Conservation (phyloP, 2,329 filamentous ascomycete genomes). For the Fusarium longipes region DNA sequence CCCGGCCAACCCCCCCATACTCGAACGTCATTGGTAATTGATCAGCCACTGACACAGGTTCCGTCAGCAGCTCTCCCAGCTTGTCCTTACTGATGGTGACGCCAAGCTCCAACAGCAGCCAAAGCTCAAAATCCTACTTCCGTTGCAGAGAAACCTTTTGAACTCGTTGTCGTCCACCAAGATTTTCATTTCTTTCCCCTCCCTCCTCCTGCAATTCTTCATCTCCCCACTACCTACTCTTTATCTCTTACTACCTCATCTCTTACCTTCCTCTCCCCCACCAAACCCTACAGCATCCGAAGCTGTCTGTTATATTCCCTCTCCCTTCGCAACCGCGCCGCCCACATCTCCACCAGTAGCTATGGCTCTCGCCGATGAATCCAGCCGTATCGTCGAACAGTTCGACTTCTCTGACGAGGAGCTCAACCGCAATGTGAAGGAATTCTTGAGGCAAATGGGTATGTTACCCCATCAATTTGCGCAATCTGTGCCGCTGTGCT, state of each 20-base stretch:
- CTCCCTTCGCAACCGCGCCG: constrained; percentile 64
- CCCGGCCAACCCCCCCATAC: constrained; percentile 11
- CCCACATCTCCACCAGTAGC: constrained; percentile 66
- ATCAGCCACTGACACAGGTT: constrained; percentile 48
- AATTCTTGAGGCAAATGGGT: constrained; percentile 90
- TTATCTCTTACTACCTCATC: constrained; percentile 23
- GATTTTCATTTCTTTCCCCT: constrained; percentile 41
- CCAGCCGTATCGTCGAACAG: constrained; percentile 81
- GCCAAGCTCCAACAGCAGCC: constrained; percentile 55
- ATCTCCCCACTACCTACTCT: constrained; percentile 25
- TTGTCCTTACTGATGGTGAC: constrained; percentile 60
- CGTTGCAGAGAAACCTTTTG: constrained; percentile 33
- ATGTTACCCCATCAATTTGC: constrained; percentile 42
- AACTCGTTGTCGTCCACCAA: constrained; percentile 47
- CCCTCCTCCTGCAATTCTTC: constrained; percentile 42
- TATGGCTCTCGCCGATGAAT: constrained; percentile 76
- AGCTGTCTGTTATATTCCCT: constrained; percentile 65
- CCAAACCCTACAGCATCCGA: constrained; percentile 52
- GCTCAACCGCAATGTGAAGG: constrained; percentile 82
- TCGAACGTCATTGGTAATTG: constrained; percentile 39
- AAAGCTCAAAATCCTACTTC: constrained; percentile 41
- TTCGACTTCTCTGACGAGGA: constrained; percentile 86
- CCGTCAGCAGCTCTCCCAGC: constrained; percentile 61
- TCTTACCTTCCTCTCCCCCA: constrained; percentile 42
- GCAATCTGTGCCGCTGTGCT: constrained; percentile 13